Conservation (phyloP, 768 basidiomycete species). For the Crassisporium funariophilum region DNA sequence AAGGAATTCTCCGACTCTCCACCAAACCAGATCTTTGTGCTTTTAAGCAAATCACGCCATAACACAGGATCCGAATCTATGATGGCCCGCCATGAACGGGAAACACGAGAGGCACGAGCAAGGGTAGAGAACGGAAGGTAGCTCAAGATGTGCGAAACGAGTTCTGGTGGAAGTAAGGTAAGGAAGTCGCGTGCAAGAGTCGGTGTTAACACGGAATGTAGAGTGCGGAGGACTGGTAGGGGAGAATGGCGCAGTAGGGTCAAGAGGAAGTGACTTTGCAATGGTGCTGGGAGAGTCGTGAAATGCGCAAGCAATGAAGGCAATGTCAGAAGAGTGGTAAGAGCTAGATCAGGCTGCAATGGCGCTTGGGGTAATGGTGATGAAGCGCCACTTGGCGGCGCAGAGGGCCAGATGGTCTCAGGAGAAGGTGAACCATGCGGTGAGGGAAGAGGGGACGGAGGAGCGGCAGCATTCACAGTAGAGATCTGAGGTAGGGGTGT, state of each 20-base stretch:
- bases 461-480: slow-evolving; percentile 73
- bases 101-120: slow-evolving; percentile 86
- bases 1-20: slow-evolving; percentile 83
- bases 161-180: slow-evolving; percentile 87
- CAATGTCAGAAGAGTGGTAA: slow-evolving; percentile 85
- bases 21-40: slow-evolving; percentile 88
- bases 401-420: slow-evolving; percentile 76
- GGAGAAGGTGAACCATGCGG: slow-evolving; percentile 81
- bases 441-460: slow-evolving; percentile 83
- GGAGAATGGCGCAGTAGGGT: slow-evolving; percentile 91
- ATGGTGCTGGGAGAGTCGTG: slow-evolving; percentile 69
- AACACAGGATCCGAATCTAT: slow-evolving; percentile 87
- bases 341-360: slow-evolving; percentile 76
- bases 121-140: slow-evolving; percentile 83
- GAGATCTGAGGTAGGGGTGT: slow-evolving; percentile 59
- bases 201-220: slow-evolving; percentile 86
- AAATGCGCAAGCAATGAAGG: slow-evolving; percentile 84
- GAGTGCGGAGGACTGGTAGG: slow-evolving; percentile 84
- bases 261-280: slow-evolving; percentile 93
- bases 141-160: slow-evolving; percentile 86
- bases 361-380: slow-evolving; percentile 72
- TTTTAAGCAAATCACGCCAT: slow-evolving; percentile 86
- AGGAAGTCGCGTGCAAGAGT: slow-evolving; percentile 95
- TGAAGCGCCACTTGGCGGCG: slow-evolving; percentile 76
- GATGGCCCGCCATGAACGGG: slow-evolving; percentile 85